A percentile compares a stretch with the other conserved stretches of the same genome.
These are phyloP conservation scores for Paraphysoderma sedebokerense DNA, from an alignment of 371 early-diverging fungal species.

Conservation along the genomic window DNA sequence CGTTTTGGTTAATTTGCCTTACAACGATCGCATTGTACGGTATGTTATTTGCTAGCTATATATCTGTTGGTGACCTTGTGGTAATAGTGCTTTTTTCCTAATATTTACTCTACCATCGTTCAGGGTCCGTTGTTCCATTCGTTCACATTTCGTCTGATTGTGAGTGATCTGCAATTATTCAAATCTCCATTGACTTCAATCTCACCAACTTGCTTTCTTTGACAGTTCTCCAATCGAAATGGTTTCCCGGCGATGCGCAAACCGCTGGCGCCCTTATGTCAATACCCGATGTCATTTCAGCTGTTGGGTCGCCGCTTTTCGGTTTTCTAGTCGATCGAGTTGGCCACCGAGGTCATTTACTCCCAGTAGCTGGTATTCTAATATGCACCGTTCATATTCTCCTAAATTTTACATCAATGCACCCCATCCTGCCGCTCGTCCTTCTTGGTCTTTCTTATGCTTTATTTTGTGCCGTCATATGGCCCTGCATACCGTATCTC, in stretches of 20 bases:
- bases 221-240: constrained; percentile 24
- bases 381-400: constrained; percentile 19
- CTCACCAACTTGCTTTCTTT: constrained; percentile 1
- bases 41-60: too few species aligned
- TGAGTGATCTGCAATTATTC: constrained; percentile 2
- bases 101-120: neutral
- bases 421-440: constrained; percentile 21
- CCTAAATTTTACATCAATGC: constrained; percentile 17
- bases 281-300: constrained; percentile 35
- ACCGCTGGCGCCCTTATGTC: constrained; percentile 27
- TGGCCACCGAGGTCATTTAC: constrained; percentile 22
- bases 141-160: constrained; percentile 20
- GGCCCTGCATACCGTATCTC: constrained; percentile 38
- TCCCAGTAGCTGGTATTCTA: constrained; percentile 25
- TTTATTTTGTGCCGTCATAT: constrained; percentile 26
- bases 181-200: neutral
- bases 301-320: constrained; percentile 29
- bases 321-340: constrained; percentile 30
- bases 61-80: constrained; percentile 13
- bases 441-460: constrained; percentile 32
- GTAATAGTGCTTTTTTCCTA: constrained; percentile 2
- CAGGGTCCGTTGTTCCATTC: constrained; percentile 20
- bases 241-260: constrained; percentile 20
- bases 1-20: constrained; percentile 18
- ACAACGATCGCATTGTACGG: neutral